These are phyloP conservation scores for Sporothrix variecibatus DNA, from an alignment of 2,329 filamentous ascomycete species.

Conservation along the genomic window DNA sequence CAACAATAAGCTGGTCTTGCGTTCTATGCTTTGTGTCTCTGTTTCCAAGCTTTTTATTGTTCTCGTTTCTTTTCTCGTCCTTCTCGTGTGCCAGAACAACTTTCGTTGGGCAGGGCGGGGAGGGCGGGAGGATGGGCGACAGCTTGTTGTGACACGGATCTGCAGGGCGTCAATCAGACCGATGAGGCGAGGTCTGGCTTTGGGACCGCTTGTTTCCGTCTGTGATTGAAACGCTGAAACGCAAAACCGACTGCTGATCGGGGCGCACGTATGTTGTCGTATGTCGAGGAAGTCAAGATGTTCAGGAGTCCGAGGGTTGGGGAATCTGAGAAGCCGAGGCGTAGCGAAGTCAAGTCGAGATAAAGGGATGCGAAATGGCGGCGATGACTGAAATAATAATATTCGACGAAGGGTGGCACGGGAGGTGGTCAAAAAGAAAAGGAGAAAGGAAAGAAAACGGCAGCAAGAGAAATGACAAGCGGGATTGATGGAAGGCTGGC, in stretches of 20 bases:
- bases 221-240: constrained; percentile 14
- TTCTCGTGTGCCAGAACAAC: not conserved
- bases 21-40: not conserved
- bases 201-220: constrained; percentile 16
- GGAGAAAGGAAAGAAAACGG: not conserved
- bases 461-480: constrained; percentile 2
- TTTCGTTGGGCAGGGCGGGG: not conserved
- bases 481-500: constrained; percentile 15
- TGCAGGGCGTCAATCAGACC: constrained; percentile 14
- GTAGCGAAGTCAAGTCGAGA: not conserved
- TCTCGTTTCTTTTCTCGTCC: not conserved
- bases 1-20: not conserved
- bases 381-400: not conserved
- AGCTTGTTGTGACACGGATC: constrained; percentile 20
- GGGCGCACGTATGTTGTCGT: not conserved
- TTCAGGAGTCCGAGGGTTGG: not conserved
- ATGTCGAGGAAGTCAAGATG: not conserved
- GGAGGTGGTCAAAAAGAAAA: not conserved
- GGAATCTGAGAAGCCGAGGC: not conserved
- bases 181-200: not conserved
- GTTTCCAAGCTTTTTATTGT: not conserved
- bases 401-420: not conserved
- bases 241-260: constrained; percentile 2
- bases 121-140: not conserved
- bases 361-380: not conserved